A percentile compares a stretch with the other conserved stretches of the same genome.
phyloP scores from a whole-genome alignment of 2,329 filamentous ascomycete species.

The Nannizziopsis barbatae region DNA sequence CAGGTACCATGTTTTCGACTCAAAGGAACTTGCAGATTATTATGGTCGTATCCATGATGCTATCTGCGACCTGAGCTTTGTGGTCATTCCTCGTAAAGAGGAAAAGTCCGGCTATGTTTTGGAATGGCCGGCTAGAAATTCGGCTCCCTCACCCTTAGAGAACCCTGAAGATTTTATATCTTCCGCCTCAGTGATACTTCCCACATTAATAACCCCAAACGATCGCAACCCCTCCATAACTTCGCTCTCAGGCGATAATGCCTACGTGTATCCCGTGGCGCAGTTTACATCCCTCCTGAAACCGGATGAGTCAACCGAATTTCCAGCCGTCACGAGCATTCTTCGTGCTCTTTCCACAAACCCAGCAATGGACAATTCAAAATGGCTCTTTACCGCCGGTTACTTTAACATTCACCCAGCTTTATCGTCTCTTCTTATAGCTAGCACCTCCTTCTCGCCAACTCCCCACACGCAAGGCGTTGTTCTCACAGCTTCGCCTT shows the following conservation, averaged over 20 bases:
- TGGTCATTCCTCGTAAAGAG: slow-evolving; percentile 50
- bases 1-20: slow-evolving; percentile 82
- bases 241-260: slow-evolving; percentile 43
- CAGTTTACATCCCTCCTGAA: slow-evolving; percentile 78
- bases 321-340: slow-evolving; percentile 66
- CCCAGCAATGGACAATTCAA: slow-evolving; percentile 51
- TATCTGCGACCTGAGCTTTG: slow-evolving; percentile 70
- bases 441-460: slow-evolving; percentile 43
- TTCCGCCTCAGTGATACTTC: slow-evolving; percentile 56
- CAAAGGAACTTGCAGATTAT: slow-evolving; percentile 66
- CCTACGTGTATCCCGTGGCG: slow-evolving; percentile 71
- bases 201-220: slow-evolving; percentile 51
- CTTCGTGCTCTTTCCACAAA: slow-evolving; percentile 56
- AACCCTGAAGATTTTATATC: slow-evolving; percentile 58
- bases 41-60: slow-evolving; percentile 67
- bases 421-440: slow-evolving; percentile 67
- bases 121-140: slow-evolving; percentile 65
- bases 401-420: slow-evolving; percentile 95
- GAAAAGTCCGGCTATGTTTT: slow-evolving; percentile 41
- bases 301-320: slow-evolving; percentile 75
- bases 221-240: slow-evolving; percentile 24
- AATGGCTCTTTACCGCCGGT: slow-evolving; percentile 93
- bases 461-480: slow-evolving; percentile 48
- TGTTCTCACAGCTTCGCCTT: slow-evolving; percentile 82
- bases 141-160: slow-evolving; percentile 61